Percentiles rank a stretch among this genome's conserved stretches.
Conservation (phyloP, 345 rosid species). For the Moricandia arvensis region DNA sequence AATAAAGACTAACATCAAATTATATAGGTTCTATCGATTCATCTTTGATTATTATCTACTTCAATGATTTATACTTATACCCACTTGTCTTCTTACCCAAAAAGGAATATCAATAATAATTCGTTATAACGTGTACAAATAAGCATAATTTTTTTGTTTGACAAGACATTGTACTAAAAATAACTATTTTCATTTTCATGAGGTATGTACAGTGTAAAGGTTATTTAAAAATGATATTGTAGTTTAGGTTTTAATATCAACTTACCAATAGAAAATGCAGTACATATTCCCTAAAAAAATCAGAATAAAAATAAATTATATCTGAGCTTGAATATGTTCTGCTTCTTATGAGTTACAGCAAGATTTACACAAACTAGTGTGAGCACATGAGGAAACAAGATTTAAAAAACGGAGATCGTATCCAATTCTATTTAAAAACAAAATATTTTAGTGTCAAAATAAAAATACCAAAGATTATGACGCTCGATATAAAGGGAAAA, state of each 20-base stretch:
- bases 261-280: slow-evolving; percentile 18
- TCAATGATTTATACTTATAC: slow-evolving; percentile 11
- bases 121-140: slow-evolving; percentile 20
- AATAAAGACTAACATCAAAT: not conserved
- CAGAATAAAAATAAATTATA: not conserved
- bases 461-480: slow-evolving; percentile 10
- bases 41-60: slow-evolving; percentile 9
- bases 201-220: slow-evolving; percentile 13
- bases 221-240: not conserved
- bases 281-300: not conserved
- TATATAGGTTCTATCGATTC: not conserved
- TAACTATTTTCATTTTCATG: not conserved
- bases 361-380: slow-evolving; percentile 24
- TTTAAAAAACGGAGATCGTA: slow-evolving; percentile 21
- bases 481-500: not conserved
- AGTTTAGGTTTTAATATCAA: slow-evolving; percentile 9
- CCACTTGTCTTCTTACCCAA: slow-evolving; percentile 32
- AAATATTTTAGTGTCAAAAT: not conserved
- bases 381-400: slow-evolving; percentile 31
- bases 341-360: slow-evolving; percentile 12
- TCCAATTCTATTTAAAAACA: slow-evolving; percentile 2
- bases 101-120: slow-evolving; percentile 30
- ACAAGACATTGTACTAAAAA: slow-evolving; percentile 24
- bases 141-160: not conserved
- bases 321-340: slow-evolving; percentile 17